Evolutionary conservation across 768 basidiomycete genomes (phyloP).

Genomic region (Lactarius sp.): DNA sequence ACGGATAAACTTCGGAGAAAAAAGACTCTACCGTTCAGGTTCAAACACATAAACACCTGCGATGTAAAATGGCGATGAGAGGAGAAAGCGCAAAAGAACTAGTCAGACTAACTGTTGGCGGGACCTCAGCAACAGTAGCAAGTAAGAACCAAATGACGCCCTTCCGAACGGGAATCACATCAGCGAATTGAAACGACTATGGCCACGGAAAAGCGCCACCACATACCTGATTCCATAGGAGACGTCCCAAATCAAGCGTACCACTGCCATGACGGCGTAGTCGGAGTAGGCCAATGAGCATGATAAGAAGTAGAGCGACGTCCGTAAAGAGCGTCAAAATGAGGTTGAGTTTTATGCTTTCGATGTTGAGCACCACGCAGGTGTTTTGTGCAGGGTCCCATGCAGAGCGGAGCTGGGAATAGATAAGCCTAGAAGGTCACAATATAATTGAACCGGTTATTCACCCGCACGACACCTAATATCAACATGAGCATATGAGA

Average conservation of each 20-base stretch:
- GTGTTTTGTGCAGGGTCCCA: not conserved
- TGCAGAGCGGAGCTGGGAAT: not conserved
- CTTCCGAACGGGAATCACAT: not conserved
- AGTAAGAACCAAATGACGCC: not conserved
- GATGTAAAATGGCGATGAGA: not conserved
- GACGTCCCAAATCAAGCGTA: not conserved
- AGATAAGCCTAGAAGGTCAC: not conserved
- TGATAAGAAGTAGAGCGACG: not conserved
- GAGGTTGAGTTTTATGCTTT: too few relatives aligned
- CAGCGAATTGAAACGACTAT: not conserved
- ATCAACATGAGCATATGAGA: too few relatives aligned
- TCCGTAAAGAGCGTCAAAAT: not conserved
- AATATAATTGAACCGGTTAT: not conserved
- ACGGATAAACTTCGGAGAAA: not conserved
- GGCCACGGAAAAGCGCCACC: not conserved
- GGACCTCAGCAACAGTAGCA: not conserved
- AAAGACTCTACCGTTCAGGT: not conserved
- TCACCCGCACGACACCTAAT: not conserved
- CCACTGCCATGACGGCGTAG: not conserved
- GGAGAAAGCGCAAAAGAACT: not conserved
- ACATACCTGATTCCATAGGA: slow-evolving; percentile 3
- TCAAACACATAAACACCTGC: not conserved
- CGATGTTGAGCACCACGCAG: not conserved
- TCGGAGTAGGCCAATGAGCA: not conserved
- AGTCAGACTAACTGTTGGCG: not conserved